Base-by-base conservation (phyloP, 177 flowering plant genomes). In the Vitis hybrid region DNA sequence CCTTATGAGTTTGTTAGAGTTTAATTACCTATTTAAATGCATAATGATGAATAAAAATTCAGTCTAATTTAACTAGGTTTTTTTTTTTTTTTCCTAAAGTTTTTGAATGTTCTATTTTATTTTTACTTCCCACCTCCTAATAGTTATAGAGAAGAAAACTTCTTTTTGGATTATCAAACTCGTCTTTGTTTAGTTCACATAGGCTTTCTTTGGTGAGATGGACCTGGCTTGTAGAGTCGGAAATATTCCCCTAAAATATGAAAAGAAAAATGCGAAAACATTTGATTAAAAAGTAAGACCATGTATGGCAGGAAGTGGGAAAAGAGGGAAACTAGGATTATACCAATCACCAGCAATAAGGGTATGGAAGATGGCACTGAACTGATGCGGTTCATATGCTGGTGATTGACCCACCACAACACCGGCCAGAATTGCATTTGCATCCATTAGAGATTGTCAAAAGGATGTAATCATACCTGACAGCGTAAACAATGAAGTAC, bases 381-480 rank as follows among this genome's bases (percentile, higher is more conserved):
- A 79, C 68, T 26, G 98, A 70, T 91, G 79, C 0, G 98, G 97
- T 78, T 91, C 82, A 61, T 85, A 90, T 26, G 0, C 67, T 75
- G 88, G 76, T 91, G 82, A 74, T 94, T 94, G 59, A 89, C 70
- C 93, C 93, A 91, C 3, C 95, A 95, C 50, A 91, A 84, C 5
- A 88, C 83, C 1, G 97, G 97, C 95, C 97, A 92, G 77, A 92
- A 91, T 94, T 94, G 94, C 80, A 82, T 17, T 26, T 66, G 68
- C 21, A 61, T 61, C 21, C 45, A 64, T 70, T 71, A 30, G 15
- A 40, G 13, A 57, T 21, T 64, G 26, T 68, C 65, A 6, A 34
- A 15, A 52, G 6, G 13, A 56, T 68, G 14, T 7, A 14, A 18
- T 3, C 18, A 51, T 49, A 58, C 54, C n/a, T 54, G 48, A 67